Conservation (phyloP, 805 yeast genomes). For the Wickerhamiella spandovensis region DNA sequence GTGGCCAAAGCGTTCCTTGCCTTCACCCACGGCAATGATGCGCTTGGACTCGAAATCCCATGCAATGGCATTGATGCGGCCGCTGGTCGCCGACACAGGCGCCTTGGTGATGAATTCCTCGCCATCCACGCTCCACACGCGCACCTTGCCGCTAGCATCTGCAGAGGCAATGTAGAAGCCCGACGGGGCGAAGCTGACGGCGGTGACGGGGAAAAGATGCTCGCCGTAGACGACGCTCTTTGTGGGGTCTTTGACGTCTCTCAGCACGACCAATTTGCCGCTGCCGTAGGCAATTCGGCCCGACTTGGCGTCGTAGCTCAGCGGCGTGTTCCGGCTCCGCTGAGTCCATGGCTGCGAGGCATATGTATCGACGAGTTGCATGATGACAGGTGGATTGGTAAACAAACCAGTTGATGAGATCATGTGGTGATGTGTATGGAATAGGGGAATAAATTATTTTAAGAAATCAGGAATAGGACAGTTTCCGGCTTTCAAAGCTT, state of each 20-base stretch:
- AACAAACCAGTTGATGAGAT: background rate
- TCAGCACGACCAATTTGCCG: slow-evolving; percentile 66
- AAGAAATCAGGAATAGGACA: slow-evolving; percentile 1
- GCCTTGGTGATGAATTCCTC: slow-evolving; percentile 52
- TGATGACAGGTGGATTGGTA: background rate
- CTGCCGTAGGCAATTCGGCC: slow-evolving; percentile 68
- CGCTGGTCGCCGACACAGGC: slow-evolving; percentile 67
- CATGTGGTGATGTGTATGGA: background rate
- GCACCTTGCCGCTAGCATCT: slow-evolving; percentile 78
- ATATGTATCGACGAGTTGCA: slow-evolving; percentile 22
- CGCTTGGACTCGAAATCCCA: slow-evolving; percentile 89
- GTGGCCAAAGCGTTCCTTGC: slow-evolving; percentile 82
- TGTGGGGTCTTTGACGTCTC: slow-evolving; percentile 45
- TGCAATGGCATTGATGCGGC: slow-evolving; percentile 66
- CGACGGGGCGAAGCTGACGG: slow-evolving; percentile 75
- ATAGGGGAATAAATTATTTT: background rate
- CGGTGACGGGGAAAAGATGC: slow-evolving; percentile 63
- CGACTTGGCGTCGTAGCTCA: slow-evolving; percentile 59
- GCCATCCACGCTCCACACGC: slow-evolving; percentile 59
- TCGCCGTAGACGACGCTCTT: slow-evolving; percentile 49
- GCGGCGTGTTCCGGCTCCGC: slow-evolving; percentile 54
- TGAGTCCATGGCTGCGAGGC: slow-evolving; percentile 75
- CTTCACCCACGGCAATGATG: slow-evolving; percentile 88
- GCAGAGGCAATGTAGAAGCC: slow-evolving; percentile 89
- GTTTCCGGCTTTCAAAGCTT: slow-evolving; percentile 3